These are phyloP conservation scores for Nitzschia sp. DNA, from an alignment of 108 stramenopile genomes.

Conservation along the genomic window DNA sequence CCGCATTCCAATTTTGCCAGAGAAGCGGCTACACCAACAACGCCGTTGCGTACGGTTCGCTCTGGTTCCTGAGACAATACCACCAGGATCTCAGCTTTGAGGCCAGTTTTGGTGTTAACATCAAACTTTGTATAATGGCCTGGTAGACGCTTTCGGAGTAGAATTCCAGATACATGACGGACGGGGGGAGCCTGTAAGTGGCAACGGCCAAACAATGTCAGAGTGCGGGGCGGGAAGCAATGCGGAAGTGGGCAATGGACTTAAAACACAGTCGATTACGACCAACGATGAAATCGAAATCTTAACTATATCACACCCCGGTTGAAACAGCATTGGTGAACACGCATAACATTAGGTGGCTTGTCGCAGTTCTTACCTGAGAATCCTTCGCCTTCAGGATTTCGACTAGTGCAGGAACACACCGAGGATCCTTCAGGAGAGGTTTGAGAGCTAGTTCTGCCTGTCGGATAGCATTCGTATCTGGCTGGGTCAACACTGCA, in stretches of 20 bases:
- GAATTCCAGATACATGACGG: conserved; percentile 90
- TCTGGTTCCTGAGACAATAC: conserved; percentile 79
- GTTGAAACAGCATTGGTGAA: too few relatives aligned
- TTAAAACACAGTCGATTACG: too few relatives aligned
- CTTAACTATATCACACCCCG: too few relatives aligned
- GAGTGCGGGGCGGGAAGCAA: not conserved
- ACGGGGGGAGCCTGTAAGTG: conserved; percentile 44
- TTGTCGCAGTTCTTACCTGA: conserved; percentile 51
- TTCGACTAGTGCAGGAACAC: conserved; percentile 81
- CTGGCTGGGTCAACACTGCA: conserved; percentile 80
- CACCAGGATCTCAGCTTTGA: conserved; percentile 72
- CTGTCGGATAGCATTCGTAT: conserved; percentile 87
- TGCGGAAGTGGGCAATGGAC: too few relatives aligned
- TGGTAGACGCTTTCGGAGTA: conserved; percentile 87
- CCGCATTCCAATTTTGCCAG: conserved; percentile 68
- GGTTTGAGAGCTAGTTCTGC: conserved; percentile 89
- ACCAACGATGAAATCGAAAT: too few relatives aligned
- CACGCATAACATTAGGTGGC: too few relatives aligned
- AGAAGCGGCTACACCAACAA: conserved; percentile 78
- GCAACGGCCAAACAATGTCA: conserved; percentile 9
- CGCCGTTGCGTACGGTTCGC: conserved; percentile 79
- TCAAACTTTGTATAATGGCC: conserved; percentile 82
- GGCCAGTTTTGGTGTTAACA: conserved; percentile 46
- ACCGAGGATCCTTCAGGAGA: conserved; percentile 73
- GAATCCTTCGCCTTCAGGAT: conserved; percentile 52